These are phyloP conservation scores for Biscogniauxia marginata DNA, from an alignment of 2,329 filamentous ascomycete genomes.

Conservation along the genomic window DNA sequence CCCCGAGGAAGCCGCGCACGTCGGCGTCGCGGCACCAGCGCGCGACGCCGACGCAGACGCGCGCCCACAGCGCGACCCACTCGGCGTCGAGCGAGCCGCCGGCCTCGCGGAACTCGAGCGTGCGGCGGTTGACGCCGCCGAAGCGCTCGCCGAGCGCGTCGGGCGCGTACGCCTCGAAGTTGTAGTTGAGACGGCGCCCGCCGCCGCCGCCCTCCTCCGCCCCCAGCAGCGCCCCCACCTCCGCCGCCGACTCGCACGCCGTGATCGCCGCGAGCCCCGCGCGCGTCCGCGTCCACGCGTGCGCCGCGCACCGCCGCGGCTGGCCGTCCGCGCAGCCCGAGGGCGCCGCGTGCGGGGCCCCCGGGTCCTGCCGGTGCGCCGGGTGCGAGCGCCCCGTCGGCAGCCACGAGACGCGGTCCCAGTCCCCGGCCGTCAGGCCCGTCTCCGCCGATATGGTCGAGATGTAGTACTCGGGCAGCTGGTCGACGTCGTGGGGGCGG, in stretches of 20 bases:
- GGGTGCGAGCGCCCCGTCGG: constrained; percentile 4
- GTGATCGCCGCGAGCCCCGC: constrained; percentile 24
- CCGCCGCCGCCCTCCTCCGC: too few relatives aligned
- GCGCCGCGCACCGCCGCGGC: background rate
- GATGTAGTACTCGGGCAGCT: constrained; percentile 9
- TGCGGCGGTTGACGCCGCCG: background rate
- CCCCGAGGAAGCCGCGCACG: constrained; percentile 16
- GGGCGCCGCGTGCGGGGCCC: background rate
- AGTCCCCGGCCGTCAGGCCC: background rate
- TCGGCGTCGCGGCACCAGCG: constrained; percentile 16
- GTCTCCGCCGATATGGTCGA: background rate
- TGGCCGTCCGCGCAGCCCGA: too few relatives aligned
- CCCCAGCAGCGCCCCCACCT: constrained; percentile 20
- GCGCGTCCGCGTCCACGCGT: constrained; percentile 1
- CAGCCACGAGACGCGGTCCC: constrained; percentile 17
- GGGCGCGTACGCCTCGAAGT: constrained; percentile 19
- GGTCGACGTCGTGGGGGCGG: constrained; percentile 15
- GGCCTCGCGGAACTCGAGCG: constrained; percentile 39
- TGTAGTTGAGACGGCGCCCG: constrained; percentile 31
- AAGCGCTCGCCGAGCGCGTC: background rate
- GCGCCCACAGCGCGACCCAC: constrained; percentile 36
- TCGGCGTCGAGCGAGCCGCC: constrained; percentile 33
- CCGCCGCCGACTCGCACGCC: constrained; percentile 23
- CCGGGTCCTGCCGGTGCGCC: constrained; percentile 2
- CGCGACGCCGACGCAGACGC: constrained; percentile 33